Evolutionary conservation across 108 stramenopile genomes (phyloP).

Genomic region (Cyclotella atomus): DNA sequence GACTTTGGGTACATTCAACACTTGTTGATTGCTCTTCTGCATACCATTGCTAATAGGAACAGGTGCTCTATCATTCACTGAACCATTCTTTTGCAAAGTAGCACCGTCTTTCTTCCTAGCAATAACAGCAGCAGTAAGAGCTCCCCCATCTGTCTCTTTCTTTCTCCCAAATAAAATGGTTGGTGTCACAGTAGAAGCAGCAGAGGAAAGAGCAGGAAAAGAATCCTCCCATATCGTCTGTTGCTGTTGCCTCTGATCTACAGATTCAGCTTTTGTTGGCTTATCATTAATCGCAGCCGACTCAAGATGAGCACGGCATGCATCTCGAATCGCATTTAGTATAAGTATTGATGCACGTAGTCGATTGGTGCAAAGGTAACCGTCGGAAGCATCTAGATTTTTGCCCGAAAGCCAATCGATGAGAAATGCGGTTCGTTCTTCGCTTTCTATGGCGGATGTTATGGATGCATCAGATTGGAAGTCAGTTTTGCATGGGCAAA

Average conservation of each 20-base stretch:
- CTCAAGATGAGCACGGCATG: constrained; percentile 68
- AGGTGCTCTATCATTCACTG: no score
- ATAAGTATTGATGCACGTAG: constrained; percentile 61
- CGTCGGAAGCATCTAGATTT: neutral
- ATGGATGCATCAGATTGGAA: constrained; percentile 30
- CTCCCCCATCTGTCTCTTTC: constrained; percentile 11
- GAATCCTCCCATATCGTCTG: constrained; percentile 46
- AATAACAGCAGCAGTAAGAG: no score
- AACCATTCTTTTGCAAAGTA: no score
- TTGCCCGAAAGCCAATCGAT: constrained; percentile 37
- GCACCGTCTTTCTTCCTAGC: no score
- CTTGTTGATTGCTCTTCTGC: neutral
- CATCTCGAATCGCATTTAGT: constrained; percentile 80
- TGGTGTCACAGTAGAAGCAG: constrained; percentile 18
- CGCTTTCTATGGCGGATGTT: constrained; percentile 44
- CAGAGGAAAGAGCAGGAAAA: constrained; percentile 52
- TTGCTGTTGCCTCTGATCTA: constrained; percentile 1
- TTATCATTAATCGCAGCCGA: neutral
- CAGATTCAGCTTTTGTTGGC: neutral
- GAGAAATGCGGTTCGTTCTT: constrained; percentile 17
- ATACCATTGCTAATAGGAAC: neutral
- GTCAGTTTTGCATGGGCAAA: constrained; percentile 15
- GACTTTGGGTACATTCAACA: neutral
- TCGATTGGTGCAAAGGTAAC: constrained; percentile 15
- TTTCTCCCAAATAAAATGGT: constrained; percentile 40